Percentiles rank a stretch among this genome's conserved stretches.
Evolutionary conservation across 2,329 filamentous ascomycete species (phyloP).

Genomic region (Colletotrichum endophyticum): DNA sequence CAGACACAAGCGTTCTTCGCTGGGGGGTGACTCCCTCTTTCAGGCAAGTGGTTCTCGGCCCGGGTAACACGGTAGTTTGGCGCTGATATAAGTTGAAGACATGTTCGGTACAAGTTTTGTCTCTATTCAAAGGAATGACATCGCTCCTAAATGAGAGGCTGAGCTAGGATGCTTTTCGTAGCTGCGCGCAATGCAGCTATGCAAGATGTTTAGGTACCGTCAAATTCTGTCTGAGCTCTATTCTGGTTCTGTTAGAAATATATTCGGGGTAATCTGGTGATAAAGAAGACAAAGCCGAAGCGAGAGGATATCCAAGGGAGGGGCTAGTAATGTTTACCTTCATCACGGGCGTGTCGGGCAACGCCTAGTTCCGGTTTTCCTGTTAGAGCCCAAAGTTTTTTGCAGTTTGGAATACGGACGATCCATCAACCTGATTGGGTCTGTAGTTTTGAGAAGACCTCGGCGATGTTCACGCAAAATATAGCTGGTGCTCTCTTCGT

Average conservation of each 20-base stretch:
- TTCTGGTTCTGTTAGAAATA: neutral
- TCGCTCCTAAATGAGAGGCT: no score
- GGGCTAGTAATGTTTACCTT: neutral
- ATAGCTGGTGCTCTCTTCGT: neutral
- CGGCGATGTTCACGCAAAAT: neutral
- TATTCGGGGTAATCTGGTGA: neutral
- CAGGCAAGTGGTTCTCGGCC: neutral
- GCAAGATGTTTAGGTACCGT: neutral
- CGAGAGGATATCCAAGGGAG: fast-evolving
- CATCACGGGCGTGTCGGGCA: neutral
- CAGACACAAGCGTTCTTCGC: neutral
- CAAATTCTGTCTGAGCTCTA: neutral
- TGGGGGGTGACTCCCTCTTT: neutral
- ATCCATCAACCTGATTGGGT: neutral
- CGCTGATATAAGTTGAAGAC: neutral
- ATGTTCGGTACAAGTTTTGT: neutral
- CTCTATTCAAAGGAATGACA: neutral
- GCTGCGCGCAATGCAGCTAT: no score
- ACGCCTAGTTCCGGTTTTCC: neutral
- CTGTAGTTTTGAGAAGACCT: neutral
- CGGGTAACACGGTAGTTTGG: neutral
- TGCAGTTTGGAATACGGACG: neutral
- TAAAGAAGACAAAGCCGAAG: neutral
- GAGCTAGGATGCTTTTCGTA: neutral
- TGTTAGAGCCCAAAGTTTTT: neutral